These are phyloP conservation scores for Zymoseptoria brevis DNA, from an alignment of 2,329 filamentous ascomycete genomes.

Conservation along the genomic window DNA sequence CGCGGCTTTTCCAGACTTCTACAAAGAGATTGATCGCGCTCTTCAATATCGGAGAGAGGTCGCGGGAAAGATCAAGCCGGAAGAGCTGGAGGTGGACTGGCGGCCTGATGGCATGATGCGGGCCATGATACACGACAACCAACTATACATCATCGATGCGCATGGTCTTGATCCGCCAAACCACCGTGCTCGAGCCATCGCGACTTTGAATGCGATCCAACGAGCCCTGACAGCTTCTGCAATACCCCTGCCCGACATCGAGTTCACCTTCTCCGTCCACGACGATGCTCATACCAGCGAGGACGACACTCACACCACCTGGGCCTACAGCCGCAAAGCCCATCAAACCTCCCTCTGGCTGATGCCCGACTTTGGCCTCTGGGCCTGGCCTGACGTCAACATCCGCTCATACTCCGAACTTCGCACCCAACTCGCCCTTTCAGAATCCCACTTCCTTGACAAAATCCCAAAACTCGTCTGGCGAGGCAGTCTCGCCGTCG, in stretches of 20 bases:
- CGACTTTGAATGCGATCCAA: constrained; percentile 39
- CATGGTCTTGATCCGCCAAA: constrained; percentile 20
- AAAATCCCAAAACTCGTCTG: constrained; percentile 24
- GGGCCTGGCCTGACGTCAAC: constrained; percentile 42
- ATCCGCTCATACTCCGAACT: constrained; percentile 14
- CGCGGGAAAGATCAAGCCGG: constrained; percentile 14
- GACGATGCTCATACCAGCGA: constrained; percentile 29
- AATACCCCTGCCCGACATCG: constrained; percentile 37
- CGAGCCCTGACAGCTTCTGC: constrained; percentile 37
- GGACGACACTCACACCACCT: constrained; percentile 18
- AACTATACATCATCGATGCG: constrained; percentile 22
- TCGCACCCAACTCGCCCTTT: constrained; percentile 14
- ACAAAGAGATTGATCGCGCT: constrained; percentile 26
- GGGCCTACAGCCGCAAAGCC: constrained; percentile 19
- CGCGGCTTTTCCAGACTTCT: constrained; percentile 25
- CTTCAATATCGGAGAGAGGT: constrained; percentile 17
- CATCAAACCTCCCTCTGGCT: constrained; percentile 39
- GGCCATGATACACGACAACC: constrained; percentile 24
- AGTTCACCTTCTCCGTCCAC: constrained; percentile 39
- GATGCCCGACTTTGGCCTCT: constrained; percentile 47
- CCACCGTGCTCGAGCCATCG: constrained; percentile 22
- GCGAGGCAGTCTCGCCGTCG: constrained; percentile 23
- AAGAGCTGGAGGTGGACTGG: constrained; percentile 20
- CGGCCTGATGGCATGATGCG: constrained; percentile 20
- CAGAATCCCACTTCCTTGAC: constrained; percentile 16